Percentiles rank a stretch among this genome's conserved stretches.
phyloP scores from a whole-genome alignment of 2,329 filamentous ascomycete species.

The Hymenoscyphus scutula region DNA sequence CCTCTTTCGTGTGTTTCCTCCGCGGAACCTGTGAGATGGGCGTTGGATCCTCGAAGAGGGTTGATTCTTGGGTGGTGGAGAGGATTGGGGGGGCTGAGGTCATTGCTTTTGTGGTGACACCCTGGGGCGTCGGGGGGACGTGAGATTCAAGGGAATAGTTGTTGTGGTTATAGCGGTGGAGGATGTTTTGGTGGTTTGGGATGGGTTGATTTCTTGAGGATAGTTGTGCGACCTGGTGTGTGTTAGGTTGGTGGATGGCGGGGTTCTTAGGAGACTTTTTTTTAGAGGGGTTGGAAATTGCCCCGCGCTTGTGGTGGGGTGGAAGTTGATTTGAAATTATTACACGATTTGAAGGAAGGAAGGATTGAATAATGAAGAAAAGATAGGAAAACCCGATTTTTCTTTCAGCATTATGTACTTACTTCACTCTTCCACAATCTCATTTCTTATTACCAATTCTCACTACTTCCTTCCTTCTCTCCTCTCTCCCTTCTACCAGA shows the following conservation, averaged over 20 bases:
- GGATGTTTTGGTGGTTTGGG: background rate
- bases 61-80: conserved; percentile 58
- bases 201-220: background rate
- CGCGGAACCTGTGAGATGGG: conserved; percentile 10
- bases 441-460: too few species aligned
- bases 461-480: too few species aligned
- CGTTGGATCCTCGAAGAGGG: conserved; percentile 53
- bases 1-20: conserved; percentile 51
- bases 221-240: background rate
- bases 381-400: too few species aligned
- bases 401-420: background rate
- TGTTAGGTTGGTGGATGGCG: conserved; percentile 4
- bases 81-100: conserved; percentile 51
- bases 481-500: background rate
- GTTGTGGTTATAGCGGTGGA: too few species aligned
- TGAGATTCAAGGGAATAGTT: too few species aligned
- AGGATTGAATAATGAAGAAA: background rate
- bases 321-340: background rate
- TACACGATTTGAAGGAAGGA: background rate
- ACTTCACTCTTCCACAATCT: background rate
- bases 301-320: background rate
- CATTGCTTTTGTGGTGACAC: background rate
- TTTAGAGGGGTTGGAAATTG: background rate
- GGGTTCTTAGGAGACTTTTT: background rate
- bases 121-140: too few species aligned